Base-by-base conservation (phyloP, 768 basidiomycete genomes). In the Coprinopsis cinerea region DNA sequence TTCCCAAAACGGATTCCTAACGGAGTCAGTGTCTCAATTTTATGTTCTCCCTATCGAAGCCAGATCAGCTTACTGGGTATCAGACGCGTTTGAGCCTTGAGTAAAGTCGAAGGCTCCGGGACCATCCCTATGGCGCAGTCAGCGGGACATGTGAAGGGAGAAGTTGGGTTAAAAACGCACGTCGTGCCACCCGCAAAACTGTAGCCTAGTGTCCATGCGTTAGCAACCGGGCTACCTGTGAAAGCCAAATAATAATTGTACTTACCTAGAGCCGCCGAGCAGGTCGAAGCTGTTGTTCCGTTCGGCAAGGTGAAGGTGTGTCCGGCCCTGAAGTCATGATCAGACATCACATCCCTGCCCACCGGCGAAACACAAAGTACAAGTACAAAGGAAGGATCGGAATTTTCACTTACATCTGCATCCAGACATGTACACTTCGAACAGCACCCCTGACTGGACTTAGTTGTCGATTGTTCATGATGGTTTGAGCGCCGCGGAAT, bases 161-260 rank as follows among this genome's bases (percentile, higher is more conserved):
- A 23, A 52, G 26, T 32, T 48, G 20, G 30, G 25, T 42, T 37
- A 13, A 47, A 18, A 10, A 64, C 77, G 65, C 51, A 86, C 85
- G 85, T 88, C 24, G 86, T 89, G 61, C 88, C 88, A 41, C 85
- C 87, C 14, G 86, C 88, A 55, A 90, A 90, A 0, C 78, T 73
- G 62, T 72, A 88, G 10, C 88, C 86, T 88, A 40, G 36, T 11
- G 15, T 26, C 18, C 37, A 34, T 56, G 7, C 48, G 45, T 49
- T 53, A 40, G 37, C 28, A 1, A 18, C 22, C n/a, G n/a, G n/a
- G n/a, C n/a, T 11, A 39, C 22, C 36, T 44, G 28, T 11, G 32
- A 28, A 48, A 9, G 40, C 32, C 40, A 28, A 13, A 41, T 27
- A 25, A 34, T 32, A 42, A 44, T 15, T 27, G 59, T n/a, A n/a